phyloP scores from a whole-genome alignment of 371 early-diverging fungal species.

The Smittium mucronatum region DNA sequence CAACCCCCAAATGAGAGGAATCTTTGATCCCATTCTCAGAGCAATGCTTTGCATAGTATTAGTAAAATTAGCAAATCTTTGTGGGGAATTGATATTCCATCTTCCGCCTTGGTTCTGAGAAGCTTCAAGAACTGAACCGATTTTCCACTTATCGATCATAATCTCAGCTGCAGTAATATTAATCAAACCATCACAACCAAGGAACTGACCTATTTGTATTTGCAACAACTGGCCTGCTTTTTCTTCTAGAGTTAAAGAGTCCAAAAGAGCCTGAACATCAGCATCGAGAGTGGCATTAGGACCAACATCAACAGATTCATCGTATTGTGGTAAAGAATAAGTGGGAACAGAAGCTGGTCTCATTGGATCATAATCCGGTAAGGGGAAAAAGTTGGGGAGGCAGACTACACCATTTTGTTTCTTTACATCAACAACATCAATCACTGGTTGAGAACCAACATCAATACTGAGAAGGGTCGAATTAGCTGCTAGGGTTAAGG shows the following conservation, averaged over 20 bases:
- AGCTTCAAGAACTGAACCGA: conserved; percentile 25
- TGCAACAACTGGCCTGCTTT: conserved; percentile 60
- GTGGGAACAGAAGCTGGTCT: conserved; percentile 2
- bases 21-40: conserved; percentile 22
- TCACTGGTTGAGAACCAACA: not conserved
- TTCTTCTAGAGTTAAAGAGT: conserved; percentile 38
- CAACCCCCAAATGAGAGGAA: conserved; percentile 40
- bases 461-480: not conserved
- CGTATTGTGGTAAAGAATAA: not conserved
- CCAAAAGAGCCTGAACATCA: not conserved
- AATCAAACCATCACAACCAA: conserved; percentile 33
- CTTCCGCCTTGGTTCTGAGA: conserved; percentile 28
- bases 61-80: conserved; percentile 31
- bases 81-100: conserved; percentile 34
- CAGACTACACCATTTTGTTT: not conserved
- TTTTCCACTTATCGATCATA: conserved; percentile 34
- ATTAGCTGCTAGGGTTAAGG: not conserved
- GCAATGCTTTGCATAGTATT: conserved; percentile 35
- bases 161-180: conserved; percentile 29
- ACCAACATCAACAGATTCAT: not conserved
- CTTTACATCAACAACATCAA: not conserved
- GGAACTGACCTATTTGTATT: conserved; percentile 26
- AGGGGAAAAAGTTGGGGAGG: not conserved
- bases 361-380: conserved; percentile 1
- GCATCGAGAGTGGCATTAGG: not conserved